Evolutionary conservation across 78 protist species (phyloP).

Genomic region (Tieghemostelium lacteum): DNA sequence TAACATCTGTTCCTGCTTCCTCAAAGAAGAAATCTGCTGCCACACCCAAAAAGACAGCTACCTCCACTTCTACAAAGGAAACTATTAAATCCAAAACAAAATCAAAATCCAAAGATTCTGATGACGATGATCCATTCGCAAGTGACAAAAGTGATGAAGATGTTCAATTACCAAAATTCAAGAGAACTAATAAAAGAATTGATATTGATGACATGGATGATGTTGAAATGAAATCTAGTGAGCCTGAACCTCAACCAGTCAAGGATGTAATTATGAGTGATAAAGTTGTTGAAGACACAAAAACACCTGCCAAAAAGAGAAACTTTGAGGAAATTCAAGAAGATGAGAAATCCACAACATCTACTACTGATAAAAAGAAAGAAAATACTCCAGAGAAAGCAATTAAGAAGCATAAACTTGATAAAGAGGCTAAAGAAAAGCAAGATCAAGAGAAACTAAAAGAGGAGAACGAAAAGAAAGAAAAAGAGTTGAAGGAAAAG

Average conservation of each 20-base stretch:
- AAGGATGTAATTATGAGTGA: background rate
- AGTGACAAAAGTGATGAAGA: background rate
- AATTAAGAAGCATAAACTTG: background rate
- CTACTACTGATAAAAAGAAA: background rate
- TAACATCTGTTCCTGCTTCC: background rate
- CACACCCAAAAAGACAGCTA: background rate
- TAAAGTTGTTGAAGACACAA: background rate
- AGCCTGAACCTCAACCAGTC: background rate
- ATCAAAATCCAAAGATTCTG: conserved; percentile 2
- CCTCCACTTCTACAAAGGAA: background rate
- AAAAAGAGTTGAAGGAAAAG: background rate
- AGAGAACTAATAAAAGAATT: background rate
- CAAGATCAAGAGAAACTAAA: background rate
- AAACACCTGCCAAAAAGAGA: background rate
- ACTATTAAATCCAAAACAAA: conserved; percentile 10
- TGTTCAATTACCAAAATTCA: background rate
- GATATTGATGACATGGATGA: background rate
- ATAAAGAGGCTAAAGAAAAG: background rate
- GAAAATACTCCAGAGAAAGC: background rate
- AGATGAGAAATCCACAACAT: background rate
- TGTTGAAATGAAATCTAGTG: background rate
- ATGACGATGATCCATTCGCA: conserved; percentile 30
- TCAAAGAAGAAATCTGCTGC: background rate
- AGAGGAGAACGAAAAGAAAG: background rate
- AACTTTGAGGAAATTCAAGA: background rate